Conservation (phyloP, 495 filamentous ascomycete species). For the Sordaria brevicollis region DNA sequence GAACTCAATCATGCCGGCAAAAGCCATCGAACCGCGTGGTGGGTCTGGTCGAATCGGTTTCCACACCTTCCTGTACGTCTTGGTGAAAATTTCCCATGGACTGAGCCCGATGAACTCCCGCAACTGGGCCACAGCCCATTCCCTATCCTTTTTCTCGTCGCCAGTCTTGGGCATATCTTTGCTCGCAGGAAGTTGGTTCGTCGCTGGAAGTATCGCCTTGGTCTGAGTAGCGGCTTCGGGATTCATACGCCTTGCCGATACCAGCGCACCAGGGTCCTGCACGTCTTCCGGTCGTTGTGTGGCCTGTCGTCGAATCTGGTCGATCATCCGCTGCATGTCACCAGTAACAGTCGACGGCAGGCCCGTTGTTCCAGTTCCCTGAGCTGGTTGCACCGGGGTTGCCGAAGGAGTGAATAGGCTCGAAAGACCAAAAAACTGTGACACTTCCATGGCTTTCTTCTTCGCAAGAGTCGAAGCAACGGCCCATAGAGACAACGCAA, state of each 20-base stretch:
- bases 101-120: not conserved
- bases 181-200: not conserved
- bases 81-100: constrained; percentile 43
- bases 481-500: constrained; percentile 24
- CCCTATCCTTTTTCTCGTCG: not conserved
- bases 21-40: constrained; percentile 52
- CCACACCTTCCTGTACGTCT: constrained; percentile 39
- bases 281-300: constrained; percentile 22
- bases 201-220: not conserved
- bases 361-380: not conserved
- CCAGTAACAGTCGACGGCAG: constrained; percentile 2
- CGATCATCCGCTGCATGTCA: constrained; percentile 12
- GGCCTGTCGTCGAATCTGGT: constrained; percentile 20
- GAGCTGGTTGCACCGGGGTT: not conserved
- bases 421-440: constrained; percentile 22
- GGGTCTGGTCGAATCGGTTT: constrained; percentile 29
- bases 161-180: not conserved
- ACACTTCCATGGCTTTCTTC: constrained; percentile 18
- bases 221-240: not conserved
- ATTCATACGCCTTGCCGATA: not conserved
- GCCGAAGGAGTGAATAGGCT: not conserved
- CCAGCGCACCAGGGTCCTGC: constrained; percentile 9
- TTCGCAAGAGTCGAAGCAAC: constrained; percentile 20
- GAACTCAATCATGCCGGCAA: constrained; percentile 58
- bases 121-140: not conserved